These are phyloP conservation scores for Harrya chromipes DNA, from an alignment of 768 basidiomycete species.

Conservation along the genomic window DNA sequence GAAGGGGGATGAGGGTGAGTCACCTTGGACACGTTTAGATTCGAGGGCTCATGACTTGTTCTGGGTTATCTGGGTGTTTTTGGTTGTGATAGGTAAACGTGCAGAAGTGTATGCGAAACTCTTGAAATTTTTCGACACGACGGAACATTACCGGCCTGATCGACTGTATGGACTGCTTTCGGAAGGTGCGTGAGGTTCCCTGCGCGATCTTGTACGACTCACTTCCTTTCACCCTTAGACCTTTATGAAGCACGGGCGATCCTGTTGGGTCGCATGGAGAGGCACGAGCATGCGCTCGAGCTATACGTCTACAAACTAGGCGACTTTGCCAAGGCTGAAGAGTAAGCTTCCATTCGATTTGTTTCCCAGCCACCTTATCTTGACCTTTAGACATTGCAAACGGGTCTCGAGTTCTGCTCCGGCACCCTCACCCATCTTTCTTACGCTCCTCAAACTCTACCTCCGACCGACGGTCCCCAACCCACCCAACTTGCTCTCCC, in stretches of 20 bases:
- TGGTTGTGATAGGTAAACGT: slow-evolving; percentile 38
- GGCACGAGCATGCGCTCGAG: slow-evolving; percentile 93
- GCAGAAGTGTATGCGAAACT: slow-evolving; percentile 64
- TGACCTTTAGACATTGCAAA: slow-evolving; percentile 78
- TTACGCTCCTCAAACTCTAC: slow-evolving; percentile 84
- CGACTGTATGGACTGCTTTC: slow-evolving; percentile 79
- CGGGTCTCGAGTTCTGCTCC: slow-evolving; percentile 62
- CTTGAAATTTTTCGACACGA: slow-evolving; percentile 70
- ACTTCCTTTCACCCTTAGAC: slow-evolving; percentile 41
- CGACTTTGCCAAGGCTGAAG: slow-evolving; percentile 85
- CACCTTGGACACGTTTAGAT: background rate
- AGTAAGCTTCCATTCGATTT: slow-evolving; percentile 46
- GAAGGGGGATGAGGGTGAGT: slow-evolving; percentile 55
- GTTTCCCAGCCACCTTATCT: background rate
- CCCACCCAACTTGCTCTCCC: slow-evolving; percentile 58
- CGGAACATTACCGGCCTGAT: slow-evolving; percentile 69
- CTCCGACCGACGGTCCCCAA: slow-evolving; percentile 63
- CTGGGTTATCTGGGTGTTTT: background rate
- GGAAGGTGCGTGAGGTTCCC: slow-evolving; percentile 54
- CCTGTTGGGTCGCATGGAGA: slow-evolving; percentile 81
- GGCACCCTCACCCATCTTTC: slow-evolving; percentile 64
- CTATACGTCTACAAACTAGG: slow-evolving; percentile 87
- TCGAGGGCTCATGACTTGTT: background rate
- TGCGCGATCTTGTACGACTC: background rate
- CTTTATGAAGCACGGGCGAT: slow-evolving; percentile 91